Base-by-base conservation (phyloP, 1,284 basidiomycete genomes). In the Tausonia pullulans region DNA sequence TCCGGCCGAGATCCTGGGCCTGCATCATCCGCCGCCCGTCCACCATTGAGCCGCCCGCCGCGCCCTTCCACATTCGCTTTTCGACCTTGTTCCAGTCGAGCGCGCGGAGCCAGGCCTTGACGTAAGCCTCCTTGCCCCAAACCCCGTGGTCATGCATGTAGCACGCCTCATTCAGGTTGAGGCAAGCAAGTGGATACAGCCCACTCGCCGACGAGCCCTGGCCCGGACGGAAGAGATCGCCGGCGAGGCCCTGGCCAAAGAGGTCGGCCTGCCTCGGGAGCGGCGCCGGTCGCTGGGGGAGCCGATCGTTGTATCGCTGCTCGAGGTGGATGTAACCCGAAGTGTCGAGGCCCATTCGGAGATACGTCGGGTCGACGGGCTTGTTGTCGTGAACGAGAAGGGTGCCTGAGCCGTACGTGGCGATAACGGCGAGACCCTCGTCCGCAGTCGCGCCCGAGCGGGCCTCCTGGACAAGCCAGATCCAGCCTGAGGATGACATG, bases 71-170 rank as follows among this genome's bases (percentile, higher is more conserved):
- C 67, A 65, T 65, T 13, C 64, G 46, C 1, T 16, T 45, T 49
- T 62, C 61, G 13, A 68, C 57, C 51, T 60, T 16, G 45, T 62
- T 58, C 65, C 65, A 66, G 48, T 66, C 65, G 41, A 66, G 50
- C 27, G 60, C 57, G 40, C 46, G 49, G 45, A 66, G 45, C 65
- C 65, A 66, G 46, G 57, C 53, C 57, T 62, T 46, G 14, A 66
- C 61, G 52, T 63, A 66, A n/a, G 58, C 61, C n/a, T 55, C 46
- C 58, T 66, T 66, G 14, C 65, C 65, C 65, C 65, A 66, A 13
- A 66, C 65, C 4, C 65, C 65, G 16, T 66, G 61, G 27, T 62
- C 60, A 9, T 45, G 50, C 51, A 66, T 52, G 50, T 52, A 66
- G 9, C 61, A 61, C 46, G 59, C 57, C 61, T 66, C 65, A 16